These are phyloP conservation scores for Debaryomyces castellii DNA, from an alignment of 805 yeast genomes.

Conservation along the genomic window DNA sequence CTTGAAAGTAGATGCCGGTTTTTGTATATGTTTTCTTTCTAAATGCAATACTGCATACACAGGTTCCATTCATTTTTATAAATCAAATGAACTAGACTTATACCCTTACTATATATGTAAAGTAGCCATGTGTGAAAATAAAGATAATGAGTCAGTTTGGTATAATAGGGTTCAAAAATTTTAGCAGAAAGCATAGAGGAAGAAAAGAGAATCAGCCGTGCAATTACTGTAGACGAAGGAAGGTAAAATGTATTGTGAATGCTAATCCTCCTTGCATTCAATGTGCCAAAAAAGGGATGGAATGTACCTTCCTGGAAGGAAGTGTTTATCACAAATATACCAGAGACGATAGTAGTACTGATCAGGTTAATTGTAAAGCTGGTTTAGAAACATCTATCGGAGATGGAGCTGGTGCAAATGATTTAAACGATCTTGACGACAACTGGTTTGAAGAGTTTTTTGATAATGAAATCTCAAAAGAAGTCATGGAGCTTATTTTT, in stretches of 20 bases:
- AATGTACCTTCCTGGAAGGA: background rate
- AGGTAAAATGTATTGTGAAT: background rate
- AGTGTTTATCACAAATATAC: background rate
- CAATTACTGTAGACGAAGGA: background rate
- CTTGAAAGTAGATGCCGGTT: background rate
- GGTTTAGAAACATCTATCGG: too few species aligned
- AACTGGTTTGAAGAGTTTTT: background rate
- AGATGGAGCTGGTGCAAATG: too few species aligned
- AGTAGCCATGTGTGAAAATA: too few species aligned
- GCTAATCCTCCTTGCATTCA: background rate
- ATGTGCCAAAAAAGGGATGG: background rate
- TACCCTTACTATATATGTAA: too few species aligned
- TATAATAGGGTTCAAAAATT: background rate
- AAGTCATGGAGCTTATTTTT: background rate
- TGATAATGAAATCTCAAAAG: background rate
- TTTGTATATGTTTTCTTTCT: background rate
- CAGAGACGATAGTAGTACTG: too few species aligned
- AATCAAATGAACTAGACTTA: too few species aligned
- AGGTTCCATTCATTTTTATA: too few species aligned
- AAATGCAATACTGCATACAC: background rate
- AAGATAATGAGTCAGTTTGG: background rate
- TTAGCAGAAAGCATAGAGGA: background rate
- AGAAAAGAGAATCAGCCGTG: background rate
- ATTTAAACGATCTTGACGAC: background rate
- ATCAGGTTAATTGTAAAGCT: too few species aligned